Conservation (phyloP, 78 protist genomes). For the Dictyostelium capitatum region DNA sequence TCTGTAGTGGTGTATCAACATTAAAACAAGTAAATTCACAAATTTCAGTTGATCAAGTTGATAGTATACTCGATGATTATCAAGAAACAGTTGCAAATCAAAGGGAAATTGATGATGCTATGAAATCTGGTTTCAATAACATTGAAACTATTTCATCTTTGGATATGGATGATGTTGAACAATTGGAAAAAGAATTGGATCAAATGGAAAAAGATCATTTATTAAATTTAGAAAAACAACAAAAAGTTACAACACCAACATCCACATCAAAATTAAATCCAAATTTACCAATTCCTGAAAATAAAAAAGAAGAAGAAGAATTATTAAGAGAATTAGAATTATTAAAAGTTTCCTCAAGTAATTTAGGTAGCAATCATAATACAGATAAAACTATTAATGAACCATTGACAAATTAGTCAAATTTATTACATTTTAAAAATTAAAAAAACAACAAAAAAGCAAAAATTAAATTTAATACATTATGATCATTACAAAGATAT, state of each 20-base stretch:
- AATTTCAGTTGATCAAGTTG: slow-evolving; percentile 54
- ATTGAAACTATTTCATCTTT: background rate
- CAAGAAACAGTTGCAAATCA: slow-evolving; percentile 53
- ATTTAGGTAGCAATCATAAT: background rate
- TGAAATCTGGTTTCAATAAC: slow-evolving; percentile 13
- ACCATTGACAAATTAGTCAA: background rate
- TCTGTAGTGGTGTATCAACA: slow-evolving; percentile 44
- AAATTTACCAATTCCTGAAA: slow-evolving; percentile 2
- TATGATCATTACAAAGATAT: no score
- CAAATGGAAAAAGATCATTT: slow-evolving; percentile 28
- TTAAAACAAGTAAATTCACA: slow-evolving; percentile 41
- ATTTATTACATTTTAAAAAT: no score
- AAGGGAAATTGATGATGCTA: slow-evolving; percentile 73
- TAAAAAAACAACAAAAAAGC: no score
- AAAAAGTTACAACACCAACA: slow-evolving; percentile 23
- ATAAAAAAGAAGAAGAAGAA: slow-evolving; percentile 49
- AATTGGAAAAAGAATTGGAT: slow-evolving; percentile 58
- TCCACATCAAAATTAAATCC: background rate
- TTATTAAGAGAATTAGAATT: slow-evolving; percentile 47
- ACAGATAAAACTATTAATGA: background rate
- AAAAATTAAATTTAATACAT: no score
- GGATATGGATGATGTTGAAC: slow-evolving; percentile 21
- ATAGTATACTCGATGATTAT: slow-evolving; percentile 44
- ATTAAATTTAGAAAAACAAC: background rate
- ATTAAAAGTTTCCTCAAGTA: slow-evolving; percentile 1